phyloP scores from a whole-genome alignment of 129 eudicot species.

The sunflower (Helianthus annuus) region HanXRQr2.0-SUNRISE NC_035448.2:55437749-55438248 shows the following conservation, averaged over 20 bases:
- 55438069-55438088: neutral
- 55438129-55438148: slow-evolving; percentile 11
- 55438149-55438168: slow-evolving; percentile 34
- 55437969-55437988: slow-evolving; percentile 78
- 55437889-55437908: slow-evolving; percentile 62
- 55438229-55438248: slow-evolving; percentile 26
- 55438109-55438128: slow-evolving; percentile 22
- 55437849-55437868: slow-evolving; percentile 57
- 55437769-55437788: neutral
- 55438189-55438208: slow-evolving; percentile 25
- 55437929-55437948: slow-evolving; percentile 90
- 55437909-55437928: slow-evolving; percentile 57
- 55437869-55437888: slow-evolving; percentile 62
- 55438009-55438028: neutral
- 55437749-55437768: too few species aligned
- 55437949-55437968: slow-evolving; percentile 85
- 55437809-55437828: slow-evolving; percentile 36
- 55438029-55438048: neutral
- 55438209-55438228: slow-evolving; percentile 39
- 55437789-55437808: neutral
- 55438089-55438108: slow-evolving; percentile 22
- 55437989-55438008: slow-evolving; percentile 34
- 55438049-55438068: too few species aligned
- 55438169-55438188: slow-evolving; percentile 31
- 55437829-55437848: slow-evolving; percentile 47